These are phyloP conservation scores for Podaxis rugospora DNA, from an alignment of 768 basidiomycete species.

Conservation along the genomic window DNA sequence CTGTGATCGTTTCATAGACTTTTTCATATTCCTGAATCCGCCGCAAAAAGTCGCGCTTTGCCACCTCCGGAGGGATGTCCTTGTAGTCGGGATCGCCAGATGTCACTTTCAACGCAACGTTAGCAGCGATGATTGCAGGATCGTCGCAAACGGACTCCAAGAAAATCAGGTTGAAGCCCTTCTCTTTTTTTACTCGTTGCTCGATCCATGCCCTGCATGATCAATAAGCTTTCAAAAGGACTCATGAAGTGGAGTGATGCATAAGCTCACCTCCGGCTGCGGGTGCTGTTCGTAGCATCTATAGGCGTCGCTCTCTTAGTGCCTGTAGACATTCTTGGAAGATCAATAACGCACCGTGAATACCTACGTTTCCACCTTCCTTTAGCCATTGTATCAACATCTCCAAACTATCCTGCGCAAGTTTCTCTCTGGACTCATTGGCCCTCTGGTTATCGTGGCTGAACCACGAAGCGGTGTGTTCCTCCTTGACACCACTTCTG, in stretches of 20 bases:
- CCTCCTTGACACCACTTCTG: constrained; percentile 81
- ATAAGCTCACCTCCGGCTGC: constrained; percentile 53
- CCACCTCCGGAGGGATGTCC: constrained; percentile 77
- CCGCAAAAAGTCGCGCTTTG: constrained; percentile 84
- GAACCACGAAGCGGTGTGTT: constrained; percentile 90
- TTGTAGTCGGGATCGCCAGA: constrained; percentile 99
- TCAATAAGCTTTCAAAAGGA: background rate
- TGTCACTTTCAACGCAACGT: constrained; percentile 92
- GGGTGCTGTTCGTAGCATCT: constrained; percentile 98
- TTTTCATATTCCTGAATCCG: constrained; percentile 93
- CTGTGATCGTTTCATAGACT: constrained; percentile 93
- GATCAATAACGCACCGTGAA: constrained; percentile 65
- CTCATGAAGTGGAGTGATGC: background rate
- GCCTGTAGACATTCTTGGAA: background rate
- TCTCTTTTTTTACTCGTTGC: constrained; percentile 80
- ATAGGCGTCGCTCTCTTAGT: background rate
- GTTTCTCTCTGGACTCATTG: constrained; percentile 67
- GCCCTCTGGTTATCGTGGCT: constrained; percentile 81
- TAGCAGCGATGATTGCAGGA: constrained; percentile 90
- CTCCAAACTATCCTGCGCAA: constrained; percentile 90
- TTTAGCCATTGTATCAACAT: constrained; percentile 95
- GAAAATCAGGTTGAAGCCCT: constrained; percentile 84
- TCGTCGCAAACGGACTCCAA: constrained; percentile 95
- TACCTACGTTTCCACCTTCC: constrained; percentile 94
- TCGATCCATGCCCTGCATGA: constrained; percentile 71